These are phyloP conservation scores for Aspergillus pseudoglaucus DNA, from an alignment of 2,329 filamentous ascomycete species.

Conservation along the genomic window DNA sequence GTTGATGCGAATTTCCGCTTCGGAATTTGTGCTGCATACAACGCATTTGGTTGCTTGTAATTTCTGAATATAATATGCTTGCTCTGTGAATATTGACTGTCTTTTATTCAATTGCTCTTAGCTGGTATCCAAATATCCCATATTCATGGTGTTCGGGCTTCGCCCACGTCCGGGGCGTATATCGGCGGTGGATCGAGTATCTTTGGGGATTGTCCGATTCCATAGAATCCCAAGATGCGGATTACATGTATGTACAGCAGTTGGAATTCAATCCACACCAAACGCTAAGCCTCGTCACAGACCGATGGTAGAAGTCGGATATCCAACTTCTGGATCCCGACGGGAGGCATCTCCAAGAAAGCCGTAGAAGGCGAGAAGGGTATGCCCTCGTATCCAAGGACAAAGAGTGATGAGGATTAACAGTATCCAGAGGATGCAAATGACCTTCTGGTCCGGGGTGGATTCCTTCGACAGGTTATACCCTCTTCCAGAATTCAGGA, in stretches of 20 bases:
- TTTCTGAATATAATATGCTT: no score
- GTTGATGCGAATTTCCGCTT: conserved; percentile 10
- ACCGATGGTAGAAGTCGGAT: conserved; percentile 54
- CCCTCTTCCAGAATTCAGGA: background rate
- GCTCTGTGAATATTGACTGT: conserved; percentile 1
- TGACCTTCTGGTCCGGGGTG: conserved; percentile 61
- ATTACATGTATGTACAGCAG: conserved; percentile 30
- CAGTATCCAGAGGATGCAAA: conserved; percentile 50
- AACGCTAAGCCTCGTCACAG: conserved; percentile 27
- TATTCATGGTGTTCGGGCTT: conserved; percentile 23
- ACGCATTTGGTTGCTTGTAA: no score
- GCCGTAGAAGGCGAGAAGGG: conserved; percentile 45
- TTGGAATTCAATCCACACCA: background rate
- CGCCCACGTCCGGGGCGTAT: conserved; percentile 18
- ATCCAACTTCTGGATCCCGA: conserved; percentile 74
- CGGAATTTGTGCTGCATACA: background rate
- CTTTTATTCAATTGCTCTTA: background rate
- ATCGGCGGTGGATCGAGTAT: conserved; percentile 22
- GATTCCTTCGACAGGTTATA: conserved; percentile 64
- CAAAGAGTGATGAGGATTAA: conserved; percentile 21
- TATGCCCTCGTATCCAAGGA: conserved; percentile 8
- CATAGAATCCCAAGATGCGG: conserved; percentile 16
- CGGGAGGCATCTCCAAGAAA: conserved; percentile 57
- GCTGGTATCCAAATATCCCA: background rate
- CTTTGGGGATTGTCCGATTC: conserved; percentile 10